phyloP scores from a whole-genome alignment of 2,329 filamentous ascomycete genomes.

The Orbilia oligospora region DNA sequence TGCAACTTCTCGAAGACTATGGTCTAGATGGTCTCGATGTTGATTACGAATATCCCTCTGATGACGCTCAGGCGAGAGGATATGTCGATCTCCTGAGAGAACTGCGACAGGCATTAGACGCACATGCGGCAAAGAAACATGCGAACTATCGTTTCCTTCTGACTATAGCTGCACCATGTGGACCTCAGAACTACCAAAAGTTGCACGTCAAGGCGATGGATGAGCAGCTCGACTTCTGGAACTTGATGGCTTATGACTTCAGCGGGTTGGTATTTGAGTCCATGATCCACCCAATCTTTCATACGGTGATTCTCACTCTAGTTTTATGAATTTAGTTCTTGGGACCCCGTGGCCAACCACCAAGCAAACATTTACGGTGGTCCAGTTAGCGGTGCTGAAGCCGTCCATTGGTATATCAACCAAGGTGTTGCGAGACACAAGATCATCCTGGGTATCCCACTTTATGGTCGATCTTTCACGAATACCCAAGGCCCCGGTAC shows the following conservation, averaged over 20 bases:
- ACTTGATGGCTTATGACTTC: slow-evolving; percentile 89
- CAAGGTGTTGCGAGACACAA: slow-evolving; percentile 77
- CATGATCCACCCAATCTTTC: too few relatives aligned
- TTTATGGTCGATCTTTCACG: slow-evolving; percentile 89
- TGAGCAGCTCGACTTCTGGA: slow-evolving; percentile 79
- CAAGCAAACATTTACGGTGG: slow-evolving; percentile 81
- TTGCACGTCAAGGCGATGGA: slow-evolving; percentile 77
- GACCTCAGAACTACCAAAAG: slow-evolving; percentile 73
- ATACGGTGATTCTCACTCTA: neutral
- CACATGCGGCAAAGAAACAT: slow-evolving; percentile 48
- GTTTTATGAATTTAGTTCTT: slow-evolving; percentile 69
- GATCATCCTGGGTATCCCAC: slow-evolving; percentile 90
- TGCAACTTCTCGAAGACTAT: slow-evolving; percentile 82
- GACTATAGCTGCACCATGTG: slow-evolving; percentile 69
- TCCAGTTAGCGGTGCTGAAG: slow-evolving; percentile 9
- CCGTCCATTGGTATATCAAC: slow-evolving; percentile 69
- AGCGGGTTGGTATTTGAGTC: slow-evolving; percentile 71
- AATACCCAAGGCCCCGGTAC: slow-evolving; percentile 81
- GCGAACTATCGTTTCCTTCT: slow-evolving; percentile 72
- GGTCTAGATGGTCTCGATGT: slow-evolving; percentile 82
- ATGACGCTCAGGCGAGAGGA: slow-evolving; percentile 72
- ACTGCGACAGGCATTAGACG: slow-evolving; percentile 74
- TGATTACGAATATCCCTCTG: slow-evolving; percentile 57
- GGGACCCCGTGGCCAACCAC: slow-evolving; percentile 81
- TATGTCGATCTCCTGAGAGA: slow-evolving; percentile 74